Evolutionary conservation across 108 stramenopile genomes (phyloP).

Genomic region (Conticribra weissflogii): DNA sequence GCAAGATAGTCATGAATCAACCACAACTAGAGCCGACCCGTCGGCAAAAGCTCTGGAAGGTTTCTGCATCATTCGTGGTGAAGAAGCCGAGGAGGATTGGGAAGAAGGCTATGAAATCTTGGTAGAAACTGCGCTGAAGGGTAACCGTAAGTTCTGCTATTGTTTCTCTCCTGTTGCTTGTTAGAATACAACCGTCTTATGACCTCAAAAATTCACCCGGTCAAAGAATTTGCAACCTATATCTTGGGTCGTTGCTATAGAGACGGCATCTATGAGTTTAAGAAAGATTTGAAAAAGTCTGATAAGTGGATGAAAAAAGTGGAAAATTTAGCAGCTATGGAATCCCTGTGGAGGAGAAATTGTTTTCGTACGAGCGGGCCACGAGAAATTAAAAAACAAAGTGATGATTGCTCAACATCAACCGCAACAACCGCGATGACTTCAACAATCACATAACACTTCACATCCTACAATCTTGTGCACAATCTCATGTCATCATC

Average conservation of each 20-base stretch:
- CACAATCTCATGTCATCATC: too few species aligned
- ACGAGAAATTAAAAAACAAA: too few species aligned
- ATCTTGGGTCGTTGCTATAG: constrained; percentile 24
- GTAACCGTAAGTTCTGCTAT: neutral
- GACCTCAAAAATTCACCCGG: neutral
- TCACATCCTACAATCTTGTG: too few species aligned
- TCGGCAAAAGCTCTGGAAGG: constrained; percentile 23
- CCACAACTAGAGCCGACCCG: constrained; percentile 10
- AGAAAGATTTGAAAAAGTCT: constrained; percentile 11
- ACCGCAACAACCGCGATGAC: too few species aligned
- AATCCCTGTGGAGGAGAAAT: neutral
- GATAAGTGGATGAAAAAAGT: neutral
- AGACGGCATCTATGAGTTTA: constrained; percentile 21
- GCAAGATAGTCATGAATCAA: neutral
- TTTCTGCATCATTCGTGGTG: constrained; percentile 24
- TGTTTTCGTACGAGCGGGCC: neutral
- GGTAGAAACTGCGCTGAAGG: constrained; percentile 24
- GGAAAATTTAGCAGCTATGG: neutral
- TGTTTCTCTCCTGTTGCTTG: neutral
- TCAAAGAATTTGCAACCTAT: constrained; percentile 32
- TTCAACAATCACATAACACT: too few species aligned
- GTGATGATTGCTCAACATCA: too few species aligned
- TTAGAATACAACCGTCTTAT: neutral
- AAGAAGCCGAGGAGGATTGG: constrained; percentile 19
- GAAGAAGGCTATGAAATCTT: constrained; percentile 24